Conservation (phyloP, 1,284 basidiomycete genomes). For the Cutaneotrichosporon mucoides region DNA sequence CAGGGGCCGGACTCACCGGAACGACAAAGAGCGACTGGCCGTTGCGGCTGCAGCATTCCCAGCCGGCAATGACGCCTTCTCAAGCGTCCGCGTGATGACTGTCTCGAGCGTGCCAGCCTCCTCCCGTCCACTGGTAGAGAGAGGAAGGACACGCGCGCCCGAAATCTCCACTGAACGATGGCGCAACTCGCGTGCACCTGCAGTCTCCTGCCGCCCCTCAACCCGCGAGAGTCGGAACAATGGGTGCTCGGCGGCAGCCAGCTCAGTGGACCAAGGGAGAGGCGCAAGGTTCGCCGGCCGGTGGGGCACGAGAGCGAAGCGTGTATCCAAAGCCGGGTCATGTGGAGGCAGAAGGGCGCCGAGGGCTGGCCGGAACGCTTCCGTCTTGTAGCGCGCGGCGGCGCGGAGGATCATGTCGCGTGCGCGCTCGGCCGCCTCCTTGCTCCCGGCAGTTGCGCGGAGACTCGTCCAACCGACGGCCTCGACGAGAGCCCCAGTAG, state of each 20-base stretch:
- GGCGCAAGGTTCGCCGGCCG: constrained; percentile 4
- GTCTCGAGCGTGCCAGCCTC: not conserved
- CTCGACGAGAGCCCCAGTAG: constrained; percentile 9
- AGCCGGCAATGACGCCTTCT: not conserved
- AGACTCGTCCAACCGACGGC: not conserved
- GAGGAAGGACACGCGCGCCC: not conserved
- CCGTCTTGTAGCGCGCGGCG: not conserved
- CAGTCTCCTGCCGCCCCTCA: not conserved
- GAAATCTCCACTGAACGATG: constrained; percentile 6
- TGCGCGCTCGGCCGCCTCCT: constrained; percentile 1
- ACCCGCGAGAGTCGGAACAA: constrained; percentile 15
- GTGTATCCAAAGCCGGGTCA: not conserved
- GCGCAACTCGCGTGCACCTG: not conserved
- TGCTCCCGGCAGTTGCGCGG: not conserved
- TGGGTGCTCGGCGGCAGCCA: not conserved
- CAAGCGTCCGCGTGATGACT: not conserved
- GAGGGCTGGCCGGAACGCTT: not conserved
- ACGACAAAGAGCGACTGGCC: not conserved
- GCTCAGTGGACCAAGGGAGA: constrained; percentile 11
- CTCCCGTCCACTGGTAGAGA: not conserved
- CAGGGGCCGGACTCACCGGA: not conserved
- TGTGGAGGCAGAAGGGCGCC: not conserved
- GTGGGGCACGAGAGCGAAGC: constrained; percentile 11
- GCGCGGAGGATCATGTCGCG: constrained; percentile 5
- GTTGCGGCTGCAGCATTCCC: no score